Evolutionary conservation across 2,329 filamentous ascomycete species (phyloP).

Genomic region (Helotiales sp.): DNA sequence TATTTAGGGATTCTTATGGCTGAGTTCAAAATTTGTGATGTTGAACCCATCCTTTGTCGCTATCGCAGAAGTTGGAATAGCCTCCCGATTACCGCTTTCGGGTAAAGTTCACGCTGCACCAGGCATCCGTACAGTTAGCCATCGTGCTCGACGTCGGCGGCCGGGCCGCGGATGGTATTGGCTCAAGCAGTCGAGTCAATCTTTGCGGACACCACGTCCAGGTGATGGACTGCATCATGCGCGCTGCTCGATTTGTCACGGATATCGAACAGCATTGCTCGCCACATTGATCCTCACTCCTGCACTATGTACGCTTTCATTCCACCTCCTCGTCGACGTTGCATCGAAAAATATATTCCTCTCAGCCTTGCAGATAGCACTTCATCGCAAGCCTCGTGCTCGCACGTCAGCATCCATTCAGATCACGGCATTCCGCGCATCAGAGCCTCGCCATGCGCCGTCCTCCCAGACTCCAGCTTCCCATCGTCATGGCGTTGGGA

Average conservation of each 20-base stretch:
- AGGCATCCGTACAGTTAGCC: slow-evolving; percentile 20
- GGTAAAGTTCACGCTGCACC: slow-evolving; percentile 18
- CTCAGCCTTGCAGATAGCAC: slow-evolving; percentile 13
- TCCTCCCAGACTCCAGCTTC: slow-evolving; percentile 2
- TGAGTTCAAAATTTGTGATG: slow-evolving; percentile 31
- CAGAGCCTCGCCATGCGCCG: slow-evolving; percentile 11
- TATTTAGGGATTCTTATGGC: slow-evolving; percentile 2
- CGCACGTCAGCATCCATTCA: background rate
- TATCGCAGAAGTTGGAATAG: slow-evolving; percentile 23
- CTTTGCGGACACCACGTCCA: background rate
- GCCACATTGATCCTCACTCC: background rate
- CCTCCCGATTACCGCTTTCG: slow-evolving; percentile 23
- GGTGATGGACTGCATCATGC: slow-evolving; percentile 1
- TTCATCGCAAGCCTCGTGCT: background rate
- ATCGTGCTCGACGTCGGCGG: background rate
- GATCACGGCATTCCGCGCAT: background rate
- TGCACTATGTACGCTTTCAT: too few relatives aligned
- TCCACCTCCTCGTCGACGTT: background rate
- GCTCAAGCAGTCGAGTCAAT: background rate
- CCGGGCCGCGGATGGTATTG: background rate
- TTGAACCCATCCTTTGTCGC: slow-evolving; percentile 16
- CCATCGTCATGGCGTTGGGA: background rate
- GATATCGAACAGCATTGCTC: background rate
- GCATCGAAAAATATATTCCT: background rate
- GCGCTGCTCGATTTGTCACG: background rate